These are phyloP conservation scores for Populus euphratica DNA, from an alignment of 345 rosid species.

Conservation along the genomic window DNA sequence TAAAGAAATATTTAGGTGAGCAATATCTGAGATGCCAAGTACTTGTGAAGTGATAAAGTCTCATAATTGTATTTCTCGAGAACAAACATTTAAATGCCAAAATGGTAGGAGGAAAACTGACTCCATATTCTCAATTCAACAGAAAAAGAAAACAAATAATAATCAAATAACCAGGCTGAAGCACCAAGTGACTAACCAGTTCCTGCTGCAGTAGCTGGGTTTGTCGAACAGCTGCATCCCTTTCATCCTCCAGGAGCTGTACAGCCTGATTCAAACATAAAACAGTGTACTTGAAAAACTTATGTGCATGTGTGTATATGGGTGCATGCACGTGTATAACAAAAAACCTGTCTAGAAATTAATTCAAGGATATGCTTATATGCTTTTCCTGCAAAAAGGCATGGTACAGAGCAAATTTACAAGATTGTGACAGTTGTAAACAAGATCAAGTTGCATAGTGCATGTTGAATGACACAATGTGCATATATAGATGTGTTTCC, in stretches of 20 bases:
- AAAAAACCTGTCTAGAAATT: not conserved
- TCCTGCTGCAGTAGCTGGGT: conserved; percentile 79
- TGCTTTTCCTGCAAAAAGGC: not conserved
- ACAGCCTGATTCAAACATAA: conserved; percentile 43
- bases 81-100: not conserved
- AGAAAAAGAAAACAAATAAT: not conserved
- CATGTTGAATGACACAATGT: not conserved
- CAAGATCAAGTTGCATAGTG: not conserved
- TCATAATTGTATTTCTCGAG: too few species aligned
- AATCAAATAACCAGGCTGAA: not conserved
- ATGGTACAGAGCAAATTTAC: not conserved
- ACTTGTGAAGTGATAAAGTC: not conserved
- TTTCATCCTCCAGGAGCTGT: conserved; percentile 72
- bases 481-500: not conserved
- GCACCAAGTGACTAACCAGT: conserved; percentile 43
- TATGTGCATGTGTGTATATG: too few species aligned
- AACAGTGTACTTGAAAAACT: not conserved
- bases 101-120: not conserved
- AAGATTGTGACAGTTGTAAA: not conserved
- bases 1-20: not conserved
- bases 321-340: too few species aligned
- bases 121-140: not conserved
- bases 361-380: not conserved
- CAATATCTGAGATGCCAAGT: not conserved
- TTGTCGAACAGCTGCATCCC: conserved; percentile 69